phyloP scores from a whole-genome alignment of 1,284 basidiomycete genomes.

The Calocybe gambosa region DNA sequence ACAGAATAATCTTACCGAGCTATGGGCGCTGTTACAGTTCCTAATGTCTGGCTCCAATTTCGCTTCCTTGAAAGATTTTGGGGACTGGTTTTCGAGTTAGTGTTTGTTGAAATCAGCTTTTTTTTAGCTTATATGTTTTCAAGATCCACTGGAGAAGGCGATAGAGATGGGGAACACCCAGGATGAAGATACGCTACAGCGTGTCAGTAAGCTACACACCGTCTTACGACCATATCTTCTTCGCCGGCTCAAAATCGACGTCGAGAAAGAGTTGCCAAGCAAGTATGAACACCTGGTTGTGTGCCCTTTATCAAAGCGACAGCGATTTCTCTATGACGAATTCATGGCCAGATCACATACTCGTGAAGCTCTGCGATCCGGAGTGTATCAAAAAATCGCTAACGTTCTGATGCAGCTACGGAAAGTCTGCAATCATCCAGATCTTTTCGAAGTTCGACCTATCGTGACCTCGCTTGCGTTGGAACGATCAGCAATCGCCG shows the following conservation, averaged over 20 bases:
- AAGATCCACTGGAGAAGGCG: slow-evolving; percentile 90
- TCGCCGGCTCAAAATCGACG: slow-evolving; percentile 90
- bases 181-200: slow-evolving; percentile 83
- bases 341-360: slow-evolving; percentile 95
- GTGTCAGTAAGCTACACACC: slow-evolving; percentile 86
- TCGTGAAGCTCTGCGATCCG: slow-evolving; percentile 79
- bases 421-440: slow-evolving; percentile 95
- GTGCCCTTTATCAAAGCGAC: slow-evolving; percentile 90
- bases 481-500: slow-evolving; percentile 72
- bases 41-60: slow-evolving; percentile 93
- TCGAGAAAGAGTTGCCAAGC: slow-evolving; percentile 92
- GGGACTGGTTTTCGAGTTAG: slow-evolving; percentile 95
- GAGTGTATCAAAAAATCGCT: slow-evolving; percentile 87
- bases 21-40: slow-evolving; percentile 95
- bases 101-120: slow-evolving; percentile 10
- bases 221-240: slow-evolving; percentile 93
- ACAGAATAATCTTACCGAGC: slow-evolving; percentile 93
- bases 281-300: slow-evolving; percentile 94
- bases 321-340: slow-evolving; percentile 96
- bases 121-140: slow-evolving; percentile 5
- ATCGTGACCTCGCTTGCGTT: slow-evolving; percentile 92
- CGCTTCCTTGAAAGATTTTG: slow-evolving; percentile 91
- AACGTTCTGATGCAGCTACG: slow-evolving; percentile 97
- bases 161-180: slow-evolving; percentile 80
- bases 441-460: slow-evolving; percentile 92